Conservation (phyloP, 192 early-diverging fungal species). For the Ambispora gerdemannii region DNA sequence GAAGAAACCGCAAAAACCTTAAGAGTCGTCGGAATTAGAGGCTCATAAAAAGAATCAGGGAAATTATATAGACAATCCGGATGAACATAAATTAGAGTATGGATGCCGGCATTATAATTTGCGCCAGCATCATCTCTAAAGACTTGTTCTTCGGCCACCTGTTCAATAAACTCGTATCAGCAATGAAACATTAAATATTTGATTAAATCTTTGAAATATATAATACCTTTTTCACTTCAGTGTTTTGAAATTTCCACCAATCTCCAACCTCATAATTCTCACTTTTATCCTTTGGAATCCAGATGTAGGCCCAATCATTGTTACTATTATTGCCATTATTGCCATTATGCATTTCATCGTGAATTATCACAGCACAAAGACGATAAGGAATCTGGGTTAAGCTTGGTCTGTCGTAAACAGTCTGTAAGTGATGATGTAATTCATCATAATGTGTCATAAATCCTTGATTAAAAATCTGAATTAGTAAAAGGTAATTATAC, state of each 20-base stretch:
- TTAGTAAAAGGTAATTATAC: slow-evolving; percentile 1
- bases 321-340: too few species aligned
- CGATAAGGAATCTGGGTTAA: slow-evolving; percentile 32
- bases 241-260: neutral
- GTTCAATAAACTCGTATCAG: neutral
- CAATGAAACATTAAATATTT: neutral
- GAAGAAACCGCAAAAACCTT: neutral
- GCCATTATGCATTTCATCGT: slow-evolving; percentile 39
- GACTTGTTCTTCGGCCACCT: neutral
- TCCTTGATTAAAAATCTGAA: neutral
- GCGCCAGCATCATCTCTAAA: slow-evolving; percentile 1
- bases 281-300: neutral
- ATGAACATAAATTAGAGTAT: neutral
- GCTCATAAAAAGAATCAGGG: too few species aligned
- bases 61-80: too few species aligned
- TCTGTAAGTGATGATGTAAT: neutral
- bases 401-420: slow-evolving; percentile 24
- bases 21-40: neutral
- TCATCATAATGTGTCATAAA: slow-evolving; percentile 9
- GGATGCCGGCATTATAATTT: neutral
- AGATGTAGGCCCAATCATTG: slow-evolving; percentile 43
- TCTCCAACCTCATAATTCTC: neutral
- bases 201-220: neutral
- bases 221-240: neutral
- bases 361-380: slow-evolving; percentile 34